phyloP scores from a whole-genome alignment of 2,329 filamentous ascomycete species.

The Pyricularia sp. region DNA sequence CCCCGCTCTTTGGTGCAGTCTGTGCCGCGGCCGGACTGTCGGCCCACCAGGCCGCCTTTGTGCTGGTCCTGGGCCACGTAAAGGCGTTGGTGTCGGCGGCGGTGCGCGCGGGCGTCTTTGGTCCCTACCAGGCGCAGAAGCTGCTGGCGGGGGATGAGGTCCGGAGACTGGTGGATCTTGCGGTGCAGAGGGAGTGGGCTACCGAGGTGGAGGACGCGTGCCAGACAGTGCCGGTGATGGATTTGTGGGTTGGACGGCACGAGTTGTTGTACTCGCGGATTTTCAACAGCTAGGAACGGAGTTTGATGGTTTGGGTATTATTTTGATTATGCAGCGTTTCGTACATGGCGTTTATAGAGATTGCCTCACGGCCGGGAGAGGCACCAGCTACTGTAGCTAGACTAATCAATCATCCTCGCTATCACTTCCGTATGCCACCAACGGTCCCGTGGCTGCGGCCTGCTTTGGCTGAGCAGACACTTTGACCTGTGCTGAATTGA shows the following conservation, averaged over 20 bases:
- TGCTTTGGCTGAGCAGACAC: constrained; percentile 44
- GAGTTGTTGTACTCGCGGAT: constrained; percentile 79
- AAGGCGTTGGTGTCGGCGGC: constrained; percentile 70
- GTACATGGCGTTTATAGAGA: not conserved
- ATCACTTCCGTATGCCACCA: constrained; percentile 87
- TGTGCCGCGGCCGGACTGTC: constrained; percentile 51
- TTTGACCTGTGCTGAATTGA: constrained; percentile 50
- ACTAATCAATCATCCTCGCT: constrained; percentile 18
- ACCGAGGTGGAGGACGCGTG: constrained; percentile 56
- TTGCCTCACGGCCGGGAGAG: not conserved
- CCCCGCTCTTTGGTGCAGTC: constrained; percentile 62
- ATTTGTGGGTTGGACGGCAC: constrained; percentile 75
- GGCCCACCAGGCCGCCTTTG: constrained; percentile 56
- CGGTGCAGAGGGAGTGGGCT: constrained; percentile 52
- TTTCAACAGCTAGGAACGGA: constrained; percentile 59
- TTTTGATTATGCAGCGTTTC: not conserved
- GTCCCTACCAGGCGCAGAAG: constrained; percentile 71
- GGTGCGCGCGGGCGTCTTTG: constrained; percentile 68
- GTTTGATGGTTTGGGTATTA: not conserved
- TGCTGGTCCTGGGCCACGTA: constrained; percentile 68
- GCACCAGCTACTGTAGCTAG: not conserved
- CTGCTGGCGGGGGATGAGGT: constrained; percentile 55
- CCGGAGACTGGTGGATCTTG: constrained; percentile 44
- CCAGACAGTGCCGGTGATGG: constrained; percentile 68
- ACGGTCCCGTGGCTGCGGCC: constrained; percentile 50